Conservation (phyloP, 768 basidiomycete genomes). For the Vararia minispora region DNA sequence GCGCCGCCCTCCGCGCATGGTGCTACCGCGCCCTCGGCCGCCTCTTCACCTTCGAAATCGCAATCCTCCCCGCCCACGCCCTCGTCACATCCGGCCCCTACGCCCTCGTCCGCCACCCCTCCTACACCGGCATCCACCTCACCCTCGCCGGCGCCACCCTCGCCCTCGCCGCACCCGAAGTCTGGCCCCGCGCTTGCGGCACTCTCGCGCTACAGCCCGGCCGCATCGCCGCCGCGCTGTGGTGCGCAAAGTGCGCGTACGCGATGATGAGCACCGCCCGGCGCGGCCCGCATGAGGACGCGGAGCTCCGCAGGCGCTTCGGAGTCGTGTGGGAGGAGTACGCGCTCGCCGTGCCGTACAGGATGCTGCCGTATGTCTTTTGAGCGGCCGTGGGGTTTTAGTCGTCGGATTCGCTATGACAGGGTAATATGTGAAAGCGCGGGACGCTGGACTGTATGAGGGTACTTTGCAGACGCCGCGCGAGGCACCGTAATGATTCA, state of each 20-base stretch:
- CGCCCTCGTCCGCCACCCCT: conserved; percentile 14
- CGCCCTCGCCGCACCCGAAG: not conserved
- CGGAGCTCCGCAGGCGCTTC: not conserved
- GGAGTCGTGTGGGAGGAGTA: not conserved
- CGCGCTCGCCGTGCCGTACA: not conserved
- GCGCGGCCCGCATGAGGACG: not conserved
- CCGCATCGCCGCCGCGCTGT: not conserved
- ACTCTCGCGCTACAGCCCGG: not conserved
- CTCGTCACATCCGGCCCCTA: conserved; percentile 15
- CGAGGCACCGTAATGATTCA: no score
- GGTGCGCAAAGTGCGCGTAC: not conserved
- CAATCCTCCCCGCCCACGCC: conserved; percentile 6
- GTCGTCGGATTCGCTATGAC: no score
- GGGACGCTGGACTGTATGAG: no score
- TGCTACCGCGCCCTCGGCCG: conserved; percentile 15
- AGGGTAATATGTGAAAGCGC: no score
- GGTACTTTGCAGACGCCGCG: no score
- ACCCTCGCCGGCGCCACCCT: conserved; percentile 4
- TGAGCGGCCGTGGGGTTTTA: no score
- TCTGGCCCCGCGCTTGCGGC: not conserved
- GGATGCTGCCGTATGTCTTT: not conserved
- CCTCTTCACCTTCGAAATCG: conserved; percentile 15
- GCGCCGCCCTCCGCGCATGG: conserved; percentile 15
- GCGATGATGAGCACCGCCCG: not conserved
- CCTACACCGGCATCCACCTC: conserved; percentile 12